Evolutionary conservation across 2,329 filamentous ascomycete species (phyloP).

Genomic region (Neofusicoccum kwambonambiense): DNA sequence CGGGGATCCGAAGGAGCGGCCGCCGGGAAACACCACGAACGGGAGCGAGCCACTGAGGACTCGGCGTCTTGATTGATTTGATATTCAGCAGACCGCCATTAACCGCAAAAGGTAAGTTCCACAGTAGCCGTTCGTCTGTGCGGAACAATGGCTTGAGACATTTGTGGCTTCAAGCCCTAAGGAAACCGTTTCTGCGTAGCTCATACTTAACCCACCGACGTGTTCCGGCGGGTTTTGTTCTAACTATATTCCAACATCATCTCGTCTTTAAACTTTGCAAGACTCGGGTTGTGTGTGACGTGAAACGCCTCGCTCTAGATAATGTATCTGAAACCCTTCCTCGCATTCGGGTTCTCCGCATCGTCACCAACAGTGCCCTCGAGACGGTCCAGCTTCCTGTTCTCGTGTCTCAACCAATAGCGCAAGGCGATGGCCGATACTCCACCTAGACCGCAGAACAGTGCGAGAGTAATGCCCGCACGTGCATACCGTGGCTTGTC

Average conservation of each 20-base stretch:
- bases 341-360: not conserved
- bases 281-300: not conserved
- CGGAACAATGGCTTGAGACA: not conserved
- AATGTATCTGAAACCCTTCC: not conserved
- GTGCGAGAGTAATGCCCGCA: not conserved
- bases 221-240: not conserved
- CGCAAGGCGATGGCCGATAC: not conserved
- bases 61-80: not conserved
- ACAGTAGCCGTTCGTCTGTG: not conserved
- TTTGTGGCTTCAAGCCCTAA: not conserved
- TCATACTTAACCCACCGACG: not conserved
- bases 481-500: conserved; percentile 9
- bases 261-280: not conserved
- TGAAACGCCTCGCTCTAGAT: not conserved
- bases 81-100: not conserved
- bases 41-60: not conserved
- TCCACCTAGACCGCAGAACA: not conserved
- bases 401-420: conserved; percentile 9
- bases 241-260: not conserved
- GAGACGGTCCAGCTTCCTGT: conserved; percentile 1
- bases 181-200: not conserved
- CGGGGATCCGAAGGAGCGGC: not conserved
- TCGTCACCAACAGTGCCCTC: conserved; percentile 2
- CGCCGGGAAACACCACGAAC: not conserved
- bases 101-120: not conserved